Percentiles rank a stretch among this genome's conserved stretches.
Evolutionary conservation across 176 grass and related monocot genomes (phyloP).

Genomic region (Puccinellia tenuiflora): DNA sequence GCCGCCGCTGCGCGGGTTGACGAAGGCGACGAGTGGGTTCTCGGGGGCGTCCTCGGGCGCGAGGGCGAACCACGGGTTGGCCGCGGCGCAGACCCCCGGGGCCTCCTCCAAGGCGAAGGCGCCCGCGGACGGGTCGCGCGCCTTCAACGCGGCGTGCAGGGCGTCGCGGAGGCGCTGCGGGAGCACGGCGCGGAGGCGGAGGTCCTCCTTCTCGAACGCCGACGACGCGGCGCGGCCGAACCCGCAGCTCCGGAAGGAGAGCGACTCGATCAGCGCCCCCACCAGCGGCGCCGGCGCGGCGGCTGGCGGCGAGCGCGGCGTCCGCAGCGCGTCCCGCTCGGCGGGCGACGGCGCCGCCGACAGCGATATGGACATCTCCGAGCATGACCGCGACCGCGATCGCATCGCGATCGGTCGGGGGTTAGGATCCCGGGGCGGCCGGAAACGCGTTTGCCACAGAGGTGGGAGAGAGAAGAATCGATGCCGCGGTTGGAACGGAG

Average conservation of each 20-base stretch:
- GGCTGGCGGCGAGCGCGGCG: conserved; percentile 9
- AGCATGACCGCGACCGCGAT: conserved; percentile 32
- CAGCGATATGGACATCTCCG: conserved; percentile 24
- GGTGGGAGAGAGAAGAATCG: not conserved
- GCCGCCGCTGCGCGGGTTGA: conserved; percentile 88
- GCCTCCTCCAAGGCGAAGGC: conserved; percentile 5
- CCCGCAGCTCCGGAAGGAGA: conserved; percentile 54
- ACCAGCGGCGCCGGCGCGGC: conserved; percentile 15
- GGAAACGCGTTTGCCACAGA: conserved; percentile 12
- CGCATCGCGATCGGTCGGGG: conserved; percentile 2
- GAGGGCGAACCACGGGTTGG: conserved; percentile 26
- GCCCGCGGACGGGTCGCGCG: conserved; percentile 27
- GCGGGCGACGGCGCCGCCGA: conserved; percentile 11
- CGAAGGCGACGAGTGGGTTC: conserved; percentile 68
- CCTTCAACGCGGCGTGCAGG: conserved; percentile 52
- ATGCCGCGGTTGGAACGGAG: conserved; percentile 12
- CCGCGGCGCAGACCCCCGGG: not conserved
- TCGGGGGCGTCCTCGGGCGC: conserved; percentile 51
- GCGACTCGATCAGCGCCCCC: conserved; percentile 43
- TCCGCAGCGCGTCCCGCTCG: not conserved
- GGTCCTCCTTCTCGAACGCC: conserved; percentile 58
- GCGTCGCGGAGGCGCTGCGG: conserved; percentile 48
- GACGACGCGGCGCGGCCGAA: conserved; percentile 45
- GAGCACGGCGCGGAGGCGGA: conserved; percentile 42
- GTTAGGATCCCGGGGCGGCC: not conserved